Evolutionary conservation across 2,329 filamentous ascomycete genomes (phyloP), one percentile per base, ranked within the genome.

Genomic region (Colletotrichum ledebouriae): DNA sequence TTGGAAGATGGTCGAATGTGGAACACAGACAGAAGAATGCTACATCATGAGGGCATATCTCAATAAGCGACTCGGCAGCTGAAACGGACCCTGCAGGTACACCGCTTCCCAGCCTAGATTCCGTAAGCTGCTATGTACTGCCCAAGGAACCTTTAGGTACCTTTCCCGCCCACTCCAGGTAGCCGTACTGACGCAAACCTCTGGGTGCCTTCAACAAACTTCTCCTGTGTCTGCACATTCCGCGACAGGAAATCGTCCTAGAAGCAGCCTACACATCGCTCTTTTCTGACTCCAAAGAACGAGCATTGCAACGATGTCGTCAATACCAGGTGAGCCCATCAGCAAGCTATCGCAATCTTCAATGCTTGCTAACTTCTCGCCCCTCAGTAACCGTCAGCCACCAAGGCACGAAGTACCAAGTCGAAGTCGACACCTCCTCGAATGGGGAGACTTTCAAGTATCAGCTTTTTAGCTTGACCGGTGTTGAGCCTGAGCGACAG

Each of bases 371-470:
- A 65, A 79, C 67, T 25, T 53, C 6, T 29, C 29, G 13, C 34
- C 17, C 41, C 46, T 12, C 72, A 97, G 94, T 99, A 73, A 86
- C 94, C 77, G 91, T 99, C 73, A 98, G 97, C 82, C 95, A 99
- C 79, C 90, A 94, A 78, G 95, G 95, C 83, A 98, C 96, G 80
- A 95, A 94, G 79, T 92, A 98, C 84, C 90, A 98, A 77, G 88
- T 99, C 78, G 95, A 98, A 70, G 89, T 99, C 75, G 95, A 98
- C 78, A 87, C 92, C 49, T 85, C 88, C 29, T 91, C 93, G 52
- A 94, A 90, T 70, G 96, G 96, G 80, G 94, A 98, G 80, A 93
- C 92, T 65, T 94, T 99, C 85, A 99, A 98, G 80, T 93, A 92
- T 76, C 96, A 98, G 80, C 88, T 99, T 67, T 99, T 92, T 83